Base-by-base conservation (phyloP, 257 asterid genomes). In the Solanum gracilifrons region DNA sequence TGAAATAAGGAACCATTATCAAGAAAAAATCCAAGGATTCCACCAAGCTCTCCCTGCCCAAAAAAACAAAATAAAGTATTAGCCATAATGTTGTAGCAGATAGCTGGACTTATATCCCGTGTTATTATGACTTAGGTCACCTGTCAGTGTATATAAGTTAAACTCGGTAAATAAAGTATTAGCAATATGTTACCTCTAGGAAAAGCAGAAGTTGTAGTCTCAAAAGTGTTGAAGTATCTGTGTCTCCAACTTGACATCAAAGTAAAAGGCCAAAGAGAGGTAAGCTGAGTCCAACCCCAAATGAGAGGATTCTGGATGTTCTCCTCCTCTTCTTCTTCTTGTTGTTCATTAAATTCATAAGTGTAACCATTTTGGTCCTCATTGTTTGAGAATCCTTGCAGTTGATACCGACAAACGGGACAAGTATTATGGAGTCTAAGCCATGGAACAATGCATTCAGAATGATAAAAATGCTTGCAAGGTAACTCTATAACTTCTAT, bases 381-480 rank as follows among this genome's bases (percentile, higher is more conserved):
- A 41, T 71, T 80, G 85, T 74, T 25, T 2, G 89, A 86, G 12
- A 87, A 88, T 27, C 95, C 93, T 55, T 39, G 89, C 32, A 97
- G 90, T 92, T 91, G 93, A 29, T 86, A 87, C 23, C 99, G 92
- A 73, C 99, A 97, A 46, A 97, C 98, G 0, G 99, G 99, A 58
- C 99, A 97, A 3, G 98, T 94, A 73, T 92, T 93, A 85, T 91
- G 94, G 62, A 93, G 82, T 23, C 87, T 90, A 84, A 97, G 91
- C 99, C 99, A 97, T 0, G 99, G 99, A 8, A 95, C 39, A 33
- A 97, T 94, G 74, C 99, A 96, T 6, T 94, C 93, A 0, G 92
- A 87, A 86, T 96, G 99, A 25, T 97, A 97, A 64, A 93, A 91
- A 89, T 97, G 99, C 64, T 88, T 93, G 94, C 99, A 97, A 0